These are phyloP conservation scores for Penicillium canariense DNA, from an alignment of 495 filamentous ascomycete genomes.

Conservation along the genomic window DNA sequence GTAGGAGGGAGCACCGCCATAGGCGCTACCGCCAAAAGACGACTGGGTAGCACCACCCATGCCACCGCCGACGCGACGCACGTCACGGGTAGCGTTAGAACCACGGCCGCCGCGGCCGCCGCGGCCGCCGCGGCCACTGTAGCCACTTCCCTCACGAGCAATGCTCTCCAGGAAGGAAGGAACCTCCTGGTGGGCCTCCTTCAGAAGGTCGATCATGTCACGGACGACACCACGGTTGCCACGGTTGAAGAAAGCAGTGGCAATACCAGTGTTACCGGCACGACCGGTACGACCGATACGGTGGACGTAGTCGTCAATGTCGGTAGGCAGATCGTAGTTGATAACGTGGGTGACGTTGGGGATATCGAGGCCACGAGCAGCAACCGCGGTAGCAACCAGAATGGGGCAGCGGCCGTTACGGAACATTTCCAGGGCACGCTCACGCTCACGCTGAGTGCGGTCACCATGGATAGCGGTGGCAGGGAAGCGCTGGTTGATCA, in stretches of 20 bases:
- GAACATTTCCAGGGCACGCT: constrained; percentile 96
- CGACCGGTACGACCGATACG: constrained; percentile 99
- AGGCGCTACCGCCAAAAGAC: constrained; percentile 53
- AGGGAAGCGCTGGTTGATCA: constrained; percentile 96
- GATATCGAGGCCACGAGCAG: constrained; percentile 93
- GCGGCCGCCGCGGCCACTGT: constrained; percentile 68
- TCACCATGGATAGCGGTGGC: constrained; percentile 99
- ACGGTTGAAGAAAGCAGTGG: constrained; percentile 99
- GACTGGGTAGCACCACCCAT: constrained; percentile 37
- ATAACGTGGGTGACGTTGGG: constrained; percentile 98
- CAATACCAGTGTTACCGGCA: constrained; percentile 98
- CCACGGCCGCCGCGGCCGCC: constrained; percentile 64
- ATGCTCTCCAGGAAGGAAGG: constrained; percentile 93
- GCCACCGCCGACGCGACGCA: constrained; percentile 60
- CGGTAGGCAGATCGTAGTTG: constrained; percentile 98
- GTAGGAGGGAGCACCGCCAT: constrained; percentile 44
- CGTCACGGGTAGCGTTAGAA: constrained; percentile 73
- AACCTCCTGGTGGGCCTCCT: constrained; percentile 97
- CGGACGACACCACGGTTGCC: constrained; percentile 96
- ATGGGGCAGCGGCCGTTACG: constrained; percentile 93
- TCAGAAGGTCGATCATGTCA: constrained; percentile 91
- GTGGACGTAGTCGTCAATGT: constrained; percentile 99
- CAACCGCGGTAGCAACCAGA: constrained; percentile 93
- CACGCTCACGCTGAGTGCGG: constrained; percentile 97
- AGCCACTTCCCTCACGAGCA: constrained; percentile 86